Evolutionary conservation across 1,284 basidiomycete genomes (phyloP).

Genomic region (Phellinidium pouzarii): DNA sequence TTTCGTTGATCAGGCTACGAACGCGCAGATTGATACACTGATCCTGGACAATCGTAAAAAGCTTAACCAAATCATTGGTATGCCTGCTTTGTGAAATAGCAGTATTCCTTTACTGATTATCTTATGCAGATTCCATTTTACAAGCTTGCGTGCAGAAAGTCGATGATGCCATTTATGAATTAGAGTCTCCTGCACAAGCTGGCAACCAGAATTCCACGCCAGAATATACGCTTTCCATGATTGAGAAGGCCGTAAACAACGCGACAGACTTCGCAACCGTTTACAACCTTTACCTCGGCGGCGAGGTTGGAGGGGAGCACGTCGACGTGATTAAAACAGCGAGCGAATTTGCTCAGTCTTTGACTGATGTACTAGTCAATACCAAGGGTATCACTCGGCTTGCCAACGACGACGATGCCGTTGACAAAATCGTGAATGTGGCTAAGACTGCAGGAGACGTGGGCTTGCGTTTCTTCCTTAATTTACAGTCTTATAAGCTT

Average conservation of each 20-base stretch:
- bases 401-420: constrained; percentile 84
- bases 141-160: constrained; percentile 96
- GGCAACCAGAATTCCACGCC: constrained; percentile 96
- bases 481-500: constrained; percentile 93
- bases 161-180: constrained; percentile 95
- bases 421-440: constrained; percentile 83
- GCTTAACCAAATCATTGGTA: constrained; percentile 95
- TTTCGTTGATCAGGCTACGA: constrained; percentile 81
- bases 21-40: constrained; percentile 94
- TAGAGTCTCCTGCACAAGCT: constrained; percentile 90
- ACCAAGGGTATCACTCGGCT: constrained; percentile 95
- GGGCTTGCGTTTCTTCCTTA: constrained; percentile 88
- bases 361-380: constrained; percentile 88
- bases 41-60: constrained; percentile 98
- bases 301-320: constrained; percentile 87
- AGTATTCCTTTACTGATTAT: constrained; percentile 8
- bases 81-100: constrained; percentile 21
- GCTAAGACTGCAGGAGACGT: constrained; percentile 86
- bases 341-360: constrained; percentile 92
- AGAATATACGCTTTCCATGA: constrained; percentile 96
- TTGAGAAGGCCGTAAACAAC: constrained; percentile 92
- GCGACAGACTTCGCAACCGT: constrained; percentile 94
- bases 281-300: constrained; percentile 88
- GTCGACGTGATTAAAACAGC: constrained; percentile 98
- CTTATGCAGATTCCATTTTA: constrained; percentile 80